phyloP scores from a whole-genome alignment of 1,139 yeast genomes.

The Sugiyamaella japonica region DNA sequence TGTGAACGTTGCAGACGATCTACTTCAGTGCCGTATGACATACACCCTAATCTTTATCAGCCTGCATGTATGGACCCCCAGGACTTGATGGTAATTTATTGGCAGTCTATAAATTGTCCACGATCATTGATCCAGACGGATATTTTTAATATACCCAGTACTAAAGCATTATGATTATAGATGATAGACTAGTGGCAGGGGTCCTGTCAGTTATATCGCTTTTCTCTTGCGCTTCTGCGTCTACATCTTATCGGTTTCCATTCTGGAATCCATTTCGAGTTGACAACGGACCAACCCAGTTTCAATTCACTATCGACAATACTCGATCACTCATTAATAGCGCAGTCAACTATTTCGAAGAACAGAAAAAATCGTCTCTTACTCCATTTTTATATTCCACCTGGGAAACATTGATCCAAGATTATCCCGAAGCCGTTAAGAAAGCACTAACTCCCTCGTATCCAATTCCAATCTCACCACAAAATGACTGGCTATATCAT shows the following conservation, averaged over 20 bases:
- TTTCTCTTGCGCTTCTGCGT: not conserved
- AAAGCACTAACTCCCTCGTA: slow-evolving; percentile 15
- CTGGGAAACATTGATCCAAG: slow-evolving; percentile 22
- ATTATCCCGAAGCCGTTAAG: slow-evolving; percentile 18
- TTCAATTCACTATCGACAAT: not conserved
- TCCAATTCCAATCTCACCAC: slow-evolving; percentile 15
- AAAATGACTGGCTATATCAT: slow-evolving; percentile 21
- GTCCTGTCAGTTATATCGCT: not conserved
- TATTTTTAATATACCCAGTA: too few relatives aligned
- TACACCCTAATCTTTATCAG: slow-evolving; percentile 11
- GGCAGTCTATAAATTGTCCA: not conserved
- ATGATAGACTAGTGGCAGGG: not conserved
- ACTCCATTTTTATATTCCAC: slow-evolving; percentile 6
- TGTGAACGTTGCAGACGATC: not conserved
- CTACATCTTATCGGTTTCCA: not conserved
- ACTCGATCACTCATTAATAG: not conserved
- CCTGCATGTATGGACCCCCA: not conserved
- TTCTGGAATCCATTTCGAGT: not conserved
- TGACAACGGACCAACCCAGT: not conserved
- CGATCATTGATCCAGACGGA: too few relatives aligned
- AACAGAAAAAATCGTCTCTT: not conserved
- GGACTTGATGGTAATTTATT: not conserved
- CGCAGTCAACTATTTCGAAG: slow-evolving; percentile 10
- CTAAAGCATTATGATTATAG: not conserved
- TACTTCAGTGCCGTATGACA: slow-evolving; percentile 1